Percentiles rank a stretch among this genome's conserved stretches.
phyloP scores from a whole-genome alignment of 768 basidiomycete genomes.

The Porphyrellus cyaneotinctus region DNA sequence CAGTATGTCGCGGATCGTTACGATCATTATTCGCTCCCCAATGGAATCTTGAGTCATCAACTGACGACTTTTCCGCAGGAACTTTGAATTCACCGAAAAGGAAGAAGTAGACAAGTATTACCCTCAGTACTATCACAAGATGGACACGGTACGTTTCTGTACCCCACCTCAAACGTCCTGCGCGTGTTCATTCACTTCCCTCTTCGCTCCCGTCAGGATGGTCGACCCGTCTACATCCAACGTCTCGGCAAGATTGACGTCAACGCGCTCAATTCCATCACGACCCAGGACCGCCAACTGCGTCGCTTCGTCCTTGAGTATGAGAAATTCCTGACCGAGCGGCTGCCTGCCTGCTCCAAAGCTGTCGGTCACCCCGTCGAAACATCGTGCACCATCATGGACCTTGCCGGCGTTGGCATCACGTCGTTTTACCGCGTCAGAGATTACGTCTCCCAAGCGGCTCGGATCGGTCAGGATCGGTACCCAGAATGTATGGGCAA shows the following conservation, averaged over 20 bases:
- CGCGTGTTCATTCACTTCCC: background rate
- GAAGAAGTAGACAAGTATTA: constrained; percentile 85
- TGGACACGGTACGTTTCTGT: constrained; percentile 63
- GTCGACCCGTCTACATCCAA: constrained; percentile 94
- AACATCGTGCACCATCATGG: constrained; percentile 96
- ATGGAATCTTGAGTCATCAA: background rate
- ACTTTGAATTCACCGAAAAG: constrained; percentile 85
- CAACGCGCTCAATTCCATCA: constrained; percentile 72
- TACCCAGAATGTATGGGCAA: constrained; percentile 97
- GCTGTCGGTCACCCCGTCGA: constrained; percentile 84
- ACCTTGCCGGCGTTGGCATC: constrained; percentile 69
- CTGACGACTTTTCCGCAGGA: constrained; percentile 38
- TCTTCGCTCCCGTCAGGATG: constrained; percentile 53
- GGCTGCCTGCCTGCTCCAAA: constrained; percentile 74
- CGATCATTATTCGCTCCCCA: background rate
- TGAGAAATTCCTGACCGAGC: constrained; percentile 78
- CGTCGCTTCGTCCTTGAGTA: constrained; percentile 89
- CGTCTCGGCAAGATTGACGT: constrained; percentile 88
- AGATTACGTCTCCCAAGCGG: constrained; percentile 78
- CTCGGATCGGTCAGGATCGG: constrained; percentile 80
- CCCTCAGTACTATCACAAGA: constrained; percentile 95
- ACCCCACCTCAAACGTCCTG: no score
- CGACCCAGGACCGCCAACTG: constrained; percentile 84
- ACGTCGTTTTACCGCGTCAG: constrained; percentile 87
- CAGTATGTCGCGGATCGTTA: constrained; percentile 41